Conservation (phyloP, 2,329 filamentous ascomycete species). For the Ophiostoma sp. region DNA sequence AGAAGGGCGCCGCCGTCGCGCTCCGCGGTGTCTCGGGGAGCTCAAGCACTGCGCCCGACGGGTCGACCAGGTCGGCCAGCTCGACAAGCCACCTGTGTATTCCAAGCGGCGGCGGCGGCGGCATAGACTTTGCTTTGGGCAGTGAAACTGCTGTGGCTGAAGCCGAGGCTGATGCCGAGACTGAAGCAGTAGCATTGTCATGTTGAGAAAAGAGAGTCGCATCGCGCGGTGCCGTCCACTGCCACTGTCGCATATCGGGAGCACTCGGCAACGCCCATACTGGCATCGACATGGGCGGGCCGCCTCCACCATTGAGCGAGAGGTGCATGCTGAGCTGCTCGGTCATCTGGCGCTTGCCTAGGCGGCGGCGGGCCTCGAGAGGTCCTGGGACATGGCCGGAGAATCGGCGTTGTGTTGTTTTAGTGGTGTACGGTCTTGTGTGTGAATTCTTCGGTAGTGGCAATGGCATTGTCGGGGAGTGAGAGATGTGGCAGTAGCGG, state of each 20-base stretch:
- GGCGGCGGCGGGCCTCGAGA: slow-evolving; percentile 49
- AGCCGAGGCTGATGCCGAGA: background rate
- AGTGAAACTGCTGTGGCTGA: background rate
- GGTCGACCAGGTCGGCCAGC: slow-evolving; percentile 8
- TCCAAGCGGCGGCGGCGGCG: slow-evolving; percentile 6
- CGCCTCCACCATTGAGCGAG: slow-evolving; percentile 11
- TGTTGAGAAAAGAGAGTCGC: slow-evolving; percentile 16
- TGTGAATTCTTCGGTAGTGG: background rate
- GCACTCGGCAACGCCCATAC: slow-evolving; percentile 46
- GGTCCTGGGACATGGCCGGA: slow-evolving; percentile 47
- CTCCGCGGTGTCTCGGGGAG: slow-evolving; percentile 10
- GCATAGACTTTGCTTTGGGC: background rate
- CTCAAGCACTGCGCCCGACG: background rate
- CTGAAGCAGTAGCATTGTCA: slow-evolving; percentile 22
- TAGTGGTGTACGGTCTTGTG: background rate
- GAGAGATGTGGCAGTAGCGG: slow-evolving; percentile 36
- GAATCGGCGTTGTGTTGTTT: slow-evolving; percentile 29
- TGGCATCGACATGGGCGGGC: slow-evolving; percentile 27
- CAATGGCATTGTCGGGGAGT: background rate
- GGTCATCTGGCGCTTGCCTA: slow-evolving; percentile 51
- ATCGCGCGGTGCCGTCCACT: slow-evolving; percentile 47
- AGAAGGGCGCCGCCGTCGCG: slow-evolving; percentile 18
- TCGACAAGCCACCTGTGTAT: slow-evolving; percentile 25
- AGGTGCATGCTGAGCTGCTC: slow-evolving; percentile 43
- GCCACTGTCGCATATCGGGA: slow-evolving; percentile 44